phyloP scores from a whole-genome alignment of 192 early-diverging fungal species.

The Coemansia javaensis region DNA sequence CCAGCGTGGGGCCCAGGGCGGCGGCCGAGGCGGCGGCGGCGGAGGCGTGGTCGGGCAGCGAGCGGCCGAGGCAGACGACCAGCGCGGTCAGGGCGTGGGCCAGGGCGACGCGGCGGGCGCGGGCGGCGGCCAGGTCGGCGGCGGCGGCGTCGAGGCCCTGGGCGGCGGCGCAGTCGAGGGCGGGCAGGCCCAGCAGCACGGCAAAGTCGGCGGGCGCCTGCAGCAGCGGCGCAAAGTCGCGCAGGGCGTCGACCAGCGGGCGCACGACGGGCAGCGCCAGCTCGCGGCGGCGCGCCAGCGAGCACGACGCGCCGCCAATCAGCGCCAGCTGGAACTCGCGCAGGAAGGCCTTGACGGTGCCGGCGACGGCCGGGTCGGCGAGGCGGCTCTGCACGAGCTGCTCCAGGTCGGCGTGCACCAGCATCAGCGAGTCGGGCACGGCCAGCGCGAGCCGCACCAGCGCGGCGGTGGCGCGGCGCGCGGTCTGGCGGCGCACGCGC shows the following conservation, averaged over 20 bases:
- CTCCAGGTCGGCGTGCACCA: conserved; percentile 27
- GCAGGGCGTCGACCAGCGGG: conserved; percentile 29
- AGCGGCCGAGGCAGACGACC: conserved; percentile 32
- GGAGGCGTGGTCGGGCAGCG: conserved; percentile 5
- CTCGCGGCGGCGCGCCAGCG: conserved; percentile 20
- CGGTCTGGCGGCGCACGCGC: too few relatives aligned
- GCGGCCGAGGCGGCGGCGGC: too few relatives aligned
- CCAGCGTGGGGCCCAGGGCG: conserved; percentile 5
- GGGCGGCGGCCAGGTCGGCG: conserved; percentile 4
- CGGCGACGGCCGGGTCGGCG: conserved; percentile 12
- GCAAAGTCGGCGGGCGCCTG: conserved; percentile 24
- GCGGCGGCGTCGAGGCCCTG: not conserved
- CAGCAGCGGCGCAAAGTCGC: conserved; percentile 9
- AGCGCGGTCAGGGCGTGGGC: conserved; percentile 18
- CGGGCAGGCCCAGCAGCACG: conserved; percentile 21
- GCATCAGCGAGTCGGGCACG: conserved; percentile 44
- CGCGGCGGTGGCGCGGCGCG: conserved; percentile 32
- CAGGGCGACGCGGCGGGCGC: conserved; percentile 5
- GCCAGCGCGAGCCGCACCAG: conserved; percentile 31
- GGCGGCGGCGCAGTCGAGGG: conserved; percentile 15
- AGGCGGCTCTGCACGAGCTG: conserved; percentile 23
- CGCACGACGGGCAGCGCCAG: conserved; percentile 31
- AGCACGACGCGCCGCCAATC: conserved; percentile 24
- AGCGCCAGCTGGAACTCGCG: conserved; percentile 42
- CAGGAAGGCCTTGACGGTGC: conserved; percentile 26